phyloP scores from a whole-genome alignment of 352 stramenopile genomes.

The Globisporangium emineosum region DNA sequence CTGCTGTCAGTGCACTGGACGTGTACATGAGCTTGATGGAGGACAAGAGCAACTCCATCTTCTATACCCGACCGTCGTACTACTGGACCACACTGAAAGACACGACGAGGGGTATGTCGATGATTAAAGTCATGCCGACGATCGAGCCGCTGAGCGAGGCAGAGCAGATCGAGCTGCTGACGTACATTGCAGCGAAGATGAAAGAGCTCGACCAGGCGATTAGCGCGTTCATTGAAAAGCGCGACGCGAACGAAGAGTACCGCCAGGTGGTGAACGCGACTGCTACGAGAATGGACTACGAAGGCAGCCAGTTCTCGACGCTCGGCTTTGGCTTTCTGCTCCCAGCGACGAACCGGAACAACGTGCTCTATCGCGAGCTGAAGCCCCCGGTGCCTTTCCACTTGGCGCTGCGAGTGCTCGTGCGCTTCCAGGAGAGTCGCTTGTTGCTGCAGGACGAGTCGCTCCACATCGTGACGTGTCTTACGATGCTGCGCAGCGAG shows the following conservation, averaged over 20 bases:
- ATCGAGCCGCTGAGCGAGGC: constrained; percentile 29
- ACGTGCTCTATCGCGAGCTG: constrained; percentile 56
- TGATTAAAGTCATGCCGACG: constrained; percentile 21
- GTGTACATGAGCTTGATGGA: constrained; percentile 36
- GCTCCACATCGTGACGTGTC: constrained; percentile 41
- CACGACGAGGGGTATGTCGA: constrained; percentile 26
- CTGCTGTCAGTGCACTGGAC: constrained; percentile 16
- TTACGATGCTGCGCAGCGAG: constrained; percentile 44
- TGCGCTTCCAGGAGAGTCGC: constrained; percentile 59
- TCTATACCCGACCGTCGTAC: constrained; percentile 38
- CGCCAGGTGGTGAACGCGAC: constrained; percentile 36
- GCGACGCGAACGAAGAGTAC: constrained; percentile 32
- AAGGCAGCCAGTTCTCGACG: constrained; percentile 50
- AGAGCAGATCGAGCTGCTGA: constrained; percentile 35
- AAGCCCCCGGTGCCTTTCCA: constrained; percentile 54
- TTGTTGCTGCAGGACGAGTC: constrained; percentile 50
- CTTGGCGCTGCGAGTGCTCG: constrained; percentile 41
- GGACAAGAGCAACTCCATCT: constrained; percentile 20
- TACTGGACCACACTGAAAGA: constrained; percentile 34
- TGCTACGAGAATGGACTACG: constrained; percentile 31
- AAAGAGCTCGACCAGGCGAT: constrained; percentile 27
- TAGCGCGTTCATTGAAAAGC: constrained; percentile 26
- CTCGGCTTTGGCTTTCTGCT: constrained; percentile 56
- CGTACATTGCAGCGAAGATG: constrained; percentile 23
- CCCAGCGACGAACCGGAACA: constrained; percentile 46